Evolutionary conservation across 805 yeast genomes (phyloP).

Genomic region (Tetrapisispora taiwanensis): DNA sequence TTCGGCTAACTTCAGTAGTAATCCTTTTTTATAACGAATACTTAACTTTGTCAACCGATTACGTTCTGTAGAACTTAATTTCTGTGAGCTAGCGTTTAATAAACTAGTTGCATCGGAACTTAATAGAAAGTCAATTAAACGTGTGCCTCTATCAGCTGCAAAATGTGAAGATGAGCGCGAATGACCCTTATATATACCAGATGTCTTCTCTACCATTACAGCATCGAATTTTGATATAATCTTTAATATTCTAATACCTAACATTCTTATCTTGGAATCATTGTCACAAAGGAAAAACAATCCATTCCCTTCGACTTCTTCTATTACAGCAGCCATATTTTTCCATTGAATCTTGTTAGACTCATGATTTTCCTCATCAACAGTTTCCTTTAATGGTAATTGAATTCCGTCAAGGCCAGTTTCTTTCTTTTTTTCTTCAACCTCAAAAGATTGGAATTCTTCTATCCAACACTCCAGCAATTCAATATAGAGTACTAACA

Average conservation of each 20-base stretch:
- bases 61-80: conserved; percentile 65
- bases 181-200: conserved; percentile 25
- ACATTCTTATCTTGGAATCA: conserved; percentile 60
- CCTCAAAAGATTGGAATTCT: conserved; percentile 38
- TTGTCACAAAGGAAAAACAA: conserved; percentile 84
- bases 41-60: conserved; percentile 57
- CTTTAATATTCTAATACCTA: conserved; percentile 65
- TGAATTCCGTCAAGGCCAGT: conserved; percentile 26
- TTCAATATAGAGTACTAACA: conserved; percentile 67
- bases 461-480: conserved; percentile 74
- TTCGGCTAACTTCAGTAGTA: conserved; percentile 71
- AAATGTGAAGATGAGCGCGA: conserved; percentile 51
- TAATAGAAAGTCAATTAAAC: conserved; percentile 69
- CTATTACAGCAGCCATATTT: conserved; percentile 72
- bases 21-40: conserved; percentile 47
- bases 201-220: conserved; percentile 51
- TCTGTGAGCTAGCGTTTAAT: conserved; percentile 40
- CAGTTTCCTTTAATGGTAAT: conserved; percentile 13
- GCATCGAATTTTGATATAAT: conserved; percentile 82
- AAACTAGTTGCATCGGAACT: conserved; percentile 56
- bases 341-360: conserved; percentile 67
- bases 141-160: conserved; percentile 69
- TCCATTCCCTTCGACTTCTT: conserved; percentile 94
- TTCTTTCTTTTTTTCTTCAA: conserved; percentile 24
- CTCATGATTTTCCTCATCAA: conserved; percentile 20